Base-by-base conservation (phyloP, 2,329 filamentous ascomycete genomes). In the Epichloe sylvatica region DNA sequence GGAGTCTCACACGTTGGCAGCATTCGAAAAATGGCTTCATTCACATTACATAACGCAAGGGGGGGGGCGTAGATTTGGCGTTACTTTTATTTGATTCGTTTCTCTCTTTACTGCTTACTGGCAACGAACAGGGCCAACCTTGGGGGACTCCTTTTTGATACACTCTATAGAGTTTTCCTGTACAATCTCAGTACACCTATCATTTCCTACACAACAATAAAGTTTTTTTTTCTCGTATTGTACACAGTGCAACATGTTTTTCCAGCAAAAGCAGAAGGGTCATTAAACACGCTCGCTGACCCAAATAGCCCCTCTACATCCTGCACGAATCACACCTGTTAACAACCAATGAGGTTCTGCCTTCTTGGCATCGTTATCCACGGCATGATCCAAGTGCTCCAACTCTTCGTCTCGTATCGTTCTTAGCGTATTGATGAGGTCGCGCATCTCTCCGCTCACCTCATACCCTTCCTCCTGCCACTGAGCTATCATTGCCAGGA, bases 381-480 rank as follows among this genome's bases (percentile, higher is more conserved):
- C 84, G 0, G 92, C 92, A 69, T 94, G 86, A 64, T 98, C 92
- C 56, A 98, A 70, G 71, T 98, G 92, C 73, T 98, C 92, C 51
- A 98, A 70, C 70, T 98, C 92, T 69, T 98, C 92, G 63, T 98
- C 92, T 23, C 92, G 75, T 61, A 96, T 96, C 60, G 83, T 74
- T 59, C 90, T 77, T 55, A 97, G 74, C 25, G 86, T 87, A 36
- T 69, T 65, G 37, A 95, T 72, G 60, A 98, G 70, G 17, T 79
- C 77, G 47, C 72, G 76, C 57, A 98, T 67, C 69, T 97, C 91
- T 8, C 77, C 77, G 3, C 90, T 86, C 0, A 92, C 74, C 43
- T 86, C 84, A 63, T 94, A 88, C 1, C 90, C 90, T 45, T 82
- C 75, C 8, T 71, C 73, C 67, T 91, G 79, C 73, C 89, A 86